Conservation (phyloP, 1,284 basidiomycete genomes). For the Irpex rosettiformis region DNA sequence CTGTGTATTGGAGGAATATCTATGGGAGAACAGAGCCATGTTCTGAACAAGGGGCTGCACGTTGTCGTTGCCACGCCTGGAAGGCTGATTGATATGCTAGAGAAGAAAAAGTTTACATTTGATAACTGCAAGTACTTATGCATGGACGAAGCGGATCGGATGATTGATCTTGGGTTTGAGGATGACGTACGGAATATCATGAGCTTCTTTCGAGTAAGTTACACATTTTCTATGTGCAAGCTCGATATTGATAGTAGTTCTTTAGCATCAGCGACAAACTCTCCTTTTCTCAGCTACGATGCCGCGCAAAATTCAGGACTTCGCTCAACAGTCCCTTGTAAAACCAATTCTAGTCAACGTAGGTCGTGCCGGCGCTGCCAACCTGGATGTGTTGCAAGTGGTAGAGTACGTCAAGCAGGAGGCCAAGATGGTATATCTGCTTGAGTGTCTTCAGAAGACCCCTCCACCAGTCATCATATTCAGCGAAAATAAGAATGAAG, state of each 20-base stretch:
- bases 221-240: background rate
- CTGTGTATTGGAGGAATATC: slow-evolving; percentile 97
- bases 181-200: slow-evolving; percentile 98
- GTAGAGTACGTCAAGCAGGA: slow-evolving; percentile 99
- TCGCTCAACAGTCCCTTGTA: slow-evolving; percentile 93
- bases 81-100: slow-evolving; percentile 94
- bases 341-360: slow-evolving; percentile 95
- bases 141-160: slow-evolving; percentile 98
- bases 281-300: slow-evolving; percentile 98
- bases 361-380: slow-evolving; percentile 96
- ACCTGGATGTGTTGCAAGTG: slow-evolving; percentile 94
- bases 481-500: slow-evolving; percentile 99
- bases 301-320: slow-evolving; percentile 98
- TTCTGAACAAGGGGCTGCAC: slow-evolving; percentile 88
- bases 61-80: slow-evolving; percentile 97
- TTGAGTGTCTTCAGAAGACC: slow-evolving; percentile 98
- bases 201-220: slow-evolving; percentile 89
- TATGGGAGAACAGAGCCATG: slow-evolving; percentile 94
- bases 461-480: slow-evolving; percentile 98
- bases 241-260: slow-evolving; percentile 13
- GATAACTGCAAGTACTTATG: slow-evolving; percentile 93
- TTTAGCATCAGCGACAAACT: slow-evolving; percentile 91
- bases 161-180: slow-evolving; percentile 99
- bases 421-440: slow-evolving; percentile 98
- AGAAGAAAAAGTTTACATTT: slow-evolving; percentile 90